Percentiles rank a stretch among this genome's conserved stretches.
phyloP scores from a whole-genome alignment of 106 monocot species.

The Dioscorea zingiberensis region DNA sequence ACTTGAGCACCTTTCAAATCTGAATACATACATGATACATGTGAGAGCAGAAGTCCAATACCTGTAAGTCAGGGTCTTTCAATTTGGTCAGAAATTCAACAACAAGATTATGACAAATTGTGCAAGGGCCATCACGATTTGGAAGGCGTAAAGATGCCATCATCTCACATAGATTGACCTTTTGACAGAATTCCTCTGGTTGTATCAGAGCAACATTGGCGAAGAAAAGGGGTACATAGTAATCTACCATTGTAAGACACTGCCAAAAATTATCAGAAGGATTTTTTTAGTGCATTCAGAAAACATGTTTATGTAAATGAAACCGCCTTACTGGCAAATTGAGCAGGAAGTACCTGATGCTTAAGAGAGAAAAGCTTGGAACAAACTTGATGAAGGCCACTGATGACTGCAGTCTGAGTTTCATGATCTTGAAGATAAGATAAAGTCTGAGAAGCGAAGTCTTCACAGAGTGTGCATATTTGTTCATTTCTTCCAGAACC shows the following conservation, averaged over 20 bases:
- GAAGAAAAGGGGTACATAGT: slow-evolving; percentile 50
- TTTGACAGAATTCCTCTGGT: slow-evolving; percentile 47
- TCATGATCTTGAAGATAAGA: slow-evolving; percentile 42
- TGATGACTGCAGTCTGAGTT: slow-evolving; percentile 51
- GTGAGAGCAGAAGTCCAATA: not conserved
- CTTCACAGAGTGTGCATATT: slow-evolving; percentile 52
- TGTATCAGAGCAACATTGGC: slow-evolving; percentile 26
- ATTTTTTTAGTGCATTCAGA: not conserved
- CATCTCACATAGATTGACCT: slow-evolving; percentile 38
- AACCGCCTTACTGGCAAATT: not conserved
- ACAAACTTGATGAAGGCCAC: slow-evolving; percentile 50
- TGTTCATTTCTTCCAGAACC: slow-evolving; percentile 18
- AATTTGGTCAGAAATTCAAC: slow-evolving; percentile 38
- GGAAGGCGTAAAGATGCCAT: slow-evolving; percentile 3
- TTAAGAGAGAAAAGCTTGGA: slow-evolving; percentile 28
- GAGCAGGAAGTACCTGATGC: slow-evolving; percentile 37
- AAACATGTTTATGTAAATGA: too few species aligned
- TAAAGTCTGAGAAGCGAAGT: slow-evolving; percentile 41
- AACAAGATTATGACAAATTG: slow-evolving; percentile 36
- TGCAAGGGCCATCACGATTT: slow-evolving; percentile 33
- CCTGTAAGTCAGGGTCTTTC: slow-evolving; percentile 53
- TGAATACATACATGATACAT: too few species aligned
- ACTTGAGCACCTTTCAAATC: too few species aligned
- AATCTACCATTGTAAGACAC: slow-evolving; percentile 51
- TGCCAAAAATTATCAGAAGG: slow-evolving; percentile 9